phyloP scores from a whole-genome alignment of 1,139 yeast species.

The Pichia sp. region DNA sequence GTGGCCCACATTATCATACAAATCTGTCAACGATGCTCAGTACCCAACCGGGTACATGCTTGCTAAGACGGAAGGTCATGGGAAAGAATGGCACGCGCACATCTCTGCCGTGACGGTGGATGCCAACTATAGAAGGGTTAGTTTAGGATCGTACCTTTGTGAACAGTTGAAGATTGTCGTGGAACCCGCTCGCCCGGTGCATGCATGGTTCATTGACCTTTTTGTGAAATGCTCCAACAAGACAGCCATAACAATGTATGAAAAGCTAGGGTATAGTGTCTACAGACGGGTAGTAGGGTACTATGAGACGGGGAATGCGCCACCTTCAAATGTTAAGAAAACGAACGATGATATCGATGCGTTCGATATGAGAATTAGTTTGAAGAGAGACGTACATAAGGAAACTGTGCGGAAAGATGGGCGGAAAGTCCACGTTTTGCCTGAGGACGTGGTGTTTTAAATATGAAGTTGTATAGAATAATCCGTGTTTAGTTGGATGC shows the following conservation, averaged over 20 bases:
- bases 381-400: slow-evolving; percentile 45
- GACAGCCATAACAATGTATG: slow-evolving; percentile 76
- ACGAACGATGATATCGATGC: slow-evolving; percentile 73
- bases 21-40: slow-evolving; percentile 41
- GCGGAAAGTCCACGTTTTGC: slow-evolving; percentile 47
- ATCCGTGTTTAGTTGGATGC: neutral
- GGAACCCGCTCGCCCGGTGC: slow-evolving; percentile 56
- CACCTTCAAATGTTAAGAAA: slow-evolving; percentile 31
- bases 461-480: neutral
- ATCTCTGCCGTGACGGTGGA: slow-evolving; percentile 94
- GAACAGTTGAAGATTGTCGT: slow-evolving; percentile 66
- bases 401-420: slow-evolving; percentile 56
- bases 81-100: slow-evolving; percentile 90
- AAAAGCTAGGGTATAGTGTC: slow-evolving; percentile 77
- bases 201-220: slow-evolving; percentile 79
- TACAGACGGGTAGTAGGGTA: slow-evolving; percentile 88
- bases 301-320: slow-evolving; percentile 45
- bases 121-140: slow-evolving; percentile 74
- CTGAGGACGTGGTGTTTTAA: slow-evolving; percentile 51
- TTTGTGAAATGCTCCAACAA: slow-evolving; percentile 83
- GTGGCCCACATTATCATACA: slow-evolving; percentile 91
- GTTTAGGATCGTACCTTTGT: slow-evolving; percentile 76
- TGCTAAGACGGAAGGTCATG: slow-evolving; percentile 92
- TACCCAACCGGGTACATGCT: slow-evolving; percentile 73
- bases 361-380: slow-evolving; percentile 70